Evolutionary conservation across 1,284 basidiomycete genomes (phyloP).

Genomic region (Boletellus deceptivus): DNA sequence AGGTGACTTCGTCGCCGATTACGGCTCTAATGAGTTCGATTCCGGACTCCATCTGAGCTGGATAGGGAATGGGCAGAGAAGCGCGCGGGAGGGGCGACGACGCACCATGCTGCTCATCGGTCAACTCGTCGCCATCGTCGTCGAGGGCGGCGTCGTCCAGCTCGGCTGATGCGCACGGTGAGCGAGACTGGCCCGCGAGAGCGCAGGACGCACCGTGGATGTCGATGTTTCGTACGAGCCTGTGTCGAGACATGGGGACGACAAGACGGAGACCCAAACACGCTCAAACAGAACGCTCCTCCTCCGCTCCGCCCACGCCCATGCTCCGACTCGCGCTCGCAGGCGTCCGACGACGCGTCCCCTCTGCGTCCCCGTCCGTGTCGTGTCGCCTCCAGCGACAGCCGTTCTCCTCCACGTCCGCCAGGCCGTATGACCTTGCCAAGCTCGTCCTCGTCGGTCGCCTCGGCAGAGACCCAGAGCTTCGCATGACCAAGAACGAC

Average conservation of each 20-base stretch:
- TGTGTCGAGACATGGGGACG: conserved; percentile 78
- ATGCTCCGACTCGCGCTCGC: conserved; percentile 51
- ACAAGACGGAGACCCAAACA: conserved; percentile 18
- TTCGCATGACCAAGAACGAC: conserved; percentile 64
- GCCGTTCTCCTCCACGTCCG: conserved; percentile 66
- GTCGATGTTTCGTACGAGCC: conserved; percentile 87
- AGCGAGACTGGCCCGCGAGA: not conserved
- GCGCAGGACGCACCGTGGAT: conserved; percentile 61
- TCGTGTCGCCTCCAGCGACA: conserved; percentile 28
- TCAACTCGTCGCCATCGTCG: conserved; percentile 71
- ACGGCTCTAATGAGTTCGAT: conserved; percentile 65
- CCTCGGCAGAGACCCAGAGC: conserved; percentile 67
- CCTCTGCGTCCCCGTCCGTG: not conserved
- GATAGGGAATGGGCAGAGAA: conserved; percentile 3
- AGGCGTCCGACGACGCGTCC: conserved; percentile 47
- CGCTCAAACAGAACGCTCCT: conserved; percentile 11
- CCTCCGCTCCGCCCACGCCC: not conserved
- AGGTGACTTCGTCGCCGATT: conserved; percentile 64
- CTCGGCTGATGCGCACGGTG: conserved; percentile 53
- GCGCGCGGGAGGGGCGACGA: not conserved
- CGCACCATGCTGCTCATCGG: conserved; percentile 67
- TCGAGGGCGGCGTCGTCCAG: conserved; percentile 70
- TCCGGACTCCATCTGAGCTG: conserved; percentile 74
- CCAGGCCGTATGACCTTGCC: conserved; percentile 59
- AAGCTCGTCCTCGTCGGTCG: conserved; percentile 76